Evolutionary conservation across 2,329 filamentous ascomycete genomes (phyloP).

Genomic region (Pseudogymnoascus sp.): DNA sequence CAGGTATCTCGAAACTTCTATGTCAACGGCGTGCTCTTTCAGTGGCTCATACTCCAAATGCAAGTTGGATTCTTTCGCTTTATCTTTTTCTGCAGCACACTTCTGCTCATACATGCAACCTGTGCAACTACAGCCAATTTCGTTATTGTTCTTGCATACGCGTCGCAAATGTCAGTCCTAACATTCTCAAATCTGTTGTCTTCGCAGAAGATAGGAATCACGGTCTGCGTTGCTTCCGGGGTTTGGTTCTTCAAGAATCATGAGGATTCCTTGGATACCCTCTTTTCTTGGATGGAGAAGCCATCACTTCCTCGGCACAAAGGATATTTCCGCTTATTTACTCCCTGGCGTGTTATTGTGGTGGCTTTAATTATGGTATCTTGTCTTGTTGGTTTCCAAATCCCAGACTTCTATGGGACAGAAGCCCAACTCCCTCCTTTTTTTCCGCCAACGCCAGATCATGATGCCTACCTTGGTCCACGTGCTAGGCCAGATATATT

Average conservation of each 20-base stretch:
- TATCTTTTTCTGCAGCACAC: neutral
- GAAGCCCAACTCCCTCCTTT: neutral
- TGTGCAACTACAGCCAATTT: neutral
- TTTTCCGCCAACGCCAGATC: neutral
- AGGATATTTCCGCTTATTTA: neutral
- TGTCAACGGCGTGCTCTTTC: neutral
- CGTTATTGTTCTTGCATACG: neutral
- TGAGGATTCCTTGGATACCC: neutral
- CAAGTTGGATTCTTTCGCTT: constrained; percentile 3
- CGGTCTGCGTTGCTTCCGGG: neutral
- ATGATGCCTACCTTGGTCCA: neutral
- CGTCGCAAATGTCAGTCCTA: neutral
- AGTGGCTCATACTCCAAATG: neutral
- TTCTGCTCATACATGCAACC: neutral
- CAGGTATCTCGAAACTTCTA: neutral
- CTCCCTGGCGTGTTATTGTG: neutral
- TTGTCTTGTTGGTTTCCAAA: neutral
- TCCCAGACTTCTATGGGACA: neutral
- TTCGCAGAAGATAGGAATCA: neutral
- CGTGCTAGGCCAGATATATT: neutral
- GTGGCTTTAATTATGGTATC: neutral
- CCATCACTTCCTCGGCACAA: neutral
- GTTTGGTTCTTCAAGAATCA: neutral
- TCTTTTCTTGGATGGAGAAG: neutral
- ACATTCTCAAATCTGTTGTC: neutral